These are phyloP conservation scores for Tricholoma saponaceum DNA, from an alignment of 768 basidiomycete genomes.

Conservation along the genomic window DNA sequence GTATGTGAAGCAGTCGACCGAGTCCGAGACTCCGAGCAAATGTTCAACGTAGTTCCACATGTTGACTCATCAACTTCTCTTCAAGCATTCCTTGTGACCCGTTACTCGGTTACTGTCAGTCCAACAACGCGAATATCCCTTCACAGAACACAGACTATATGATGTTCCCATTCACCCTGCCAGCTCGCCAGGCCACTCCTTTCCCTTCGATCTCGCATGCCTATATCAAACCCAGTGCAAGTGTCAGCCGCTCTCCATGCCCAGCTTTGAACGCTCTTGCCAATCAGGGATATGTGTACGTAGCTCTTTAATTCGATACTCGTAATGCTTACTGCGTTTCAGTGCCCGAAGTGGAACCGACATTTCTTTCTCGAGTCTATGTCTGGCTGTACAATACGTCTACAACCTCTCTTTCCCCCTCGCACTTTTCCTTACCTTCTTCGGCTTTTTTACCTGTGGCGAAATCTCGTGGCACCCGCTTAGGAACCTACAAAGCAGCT, in stretches of 20 bases:
- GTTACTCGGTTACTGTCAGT: no score
- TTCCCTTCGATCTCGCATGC: conserved; percentile 11
- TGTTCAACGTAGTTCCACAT: no score
- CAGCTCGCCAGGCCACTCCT: no score
- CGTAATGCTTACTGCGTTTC: background rate
- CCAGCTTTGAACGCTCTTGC: conserved; percentile 54
- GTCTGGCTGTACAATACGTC: conserved; percentile 46
- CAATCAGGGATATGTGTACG: conserved; percentile 53
- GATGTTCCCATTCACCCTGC: no score
- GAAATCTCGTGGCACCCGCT: conserved; percentile 21
- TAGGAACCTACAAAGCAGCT: background rate
- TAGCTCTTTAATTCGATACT: background rate
- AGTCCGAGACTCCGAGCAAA: no score
- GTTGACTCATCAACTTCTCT: no score
- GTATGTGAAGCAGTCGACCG: no score
- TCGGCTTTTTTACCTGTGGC: conserved; percentile 45
- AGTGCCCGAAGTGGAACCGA: conserved; percentile 52
- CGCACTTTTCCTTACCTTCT: conserved; percentile 47
- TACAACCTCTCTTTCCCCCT: conserved; percentile 61
- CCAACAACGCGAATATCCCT: no score
- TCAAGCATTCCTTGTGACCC: no score
- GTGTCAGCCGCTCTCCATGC: conserved; percentile 42
- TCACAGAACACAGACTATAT: no score
- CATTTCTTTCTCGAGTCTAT: conserved; percentile 45
- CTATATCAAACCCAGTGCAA: conserved; percentile 21